These are phyloP conservation scores for Filobasidium floriforme DNA, from an alignment of 768 basidiomycete species.

Conservation along the genomic window DNA sequence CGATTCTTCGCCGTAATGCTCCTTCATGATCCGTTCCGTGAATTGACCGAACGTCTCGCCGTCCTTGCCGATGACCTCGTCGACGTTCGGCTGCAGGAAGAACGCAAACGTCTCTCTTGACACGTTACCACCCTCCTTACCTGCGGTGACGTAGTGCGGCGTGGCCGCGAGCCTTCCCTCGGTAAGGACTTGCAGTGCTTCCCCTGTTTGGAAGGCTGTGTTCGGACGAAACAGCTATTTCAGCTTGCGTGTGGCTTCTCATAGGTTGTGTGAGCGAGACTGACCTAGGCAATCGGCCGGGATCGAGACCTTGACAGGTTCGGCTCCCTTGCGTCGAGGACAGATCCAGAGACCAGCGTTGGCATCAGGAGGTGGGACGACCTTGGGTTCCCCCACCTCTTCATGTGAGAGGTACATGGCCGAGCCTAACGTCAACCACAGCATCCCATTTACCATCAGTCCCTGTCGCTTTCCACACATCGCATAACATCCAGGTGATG, in stretches of 20 bases:
- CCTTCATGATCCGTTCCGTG: conserved; percentile 67
- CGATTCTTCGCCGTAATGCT: conserved; percentile 49
- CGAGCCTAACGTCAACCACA: conserved; percentile 24
- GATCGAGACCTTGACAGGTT: conserved; percentile 74
- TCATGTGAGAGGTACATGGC: conserved; percentile 70
- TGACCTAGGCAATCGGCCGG: conserved; percentile 51
- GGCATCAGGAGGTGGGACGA: conserved; percentile 62
- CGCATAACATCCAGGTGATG: not conserved
- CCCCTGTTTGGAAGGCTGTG: conserved; percentile 87
- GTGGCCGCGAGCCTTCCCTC: conserved; percentile 74
- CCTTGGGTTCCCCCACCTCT: conserved; percentile 46
- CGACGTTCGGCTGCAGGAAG: conserved; percentile 61
- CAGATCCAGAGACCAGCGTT: conserved; percentile 84
- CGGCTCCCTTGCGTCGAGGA: conserved; percentile 59
- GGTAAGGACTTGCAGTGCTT: conserved; percentile 86
- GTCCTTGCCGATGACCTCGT: conserved; percentile 60
- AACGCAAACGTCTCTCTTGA: conserved; percentile 66
- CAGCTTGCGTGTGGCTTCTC: not conserved
- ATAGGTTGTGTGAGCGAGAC: not conserved
- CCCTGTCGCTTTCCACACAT: not conserved
- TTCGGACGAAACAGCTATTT: not conserved
- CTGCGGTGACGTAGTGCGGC: conserved; percentile 85
- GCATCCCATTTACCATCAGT: not conserved
- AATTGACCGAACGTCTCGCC: conserved; percentile 80
- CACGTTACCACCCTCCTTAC: conserved; percentile 50